Evolutionary conservation across 2,329 filamentous ascomycete genomes (phyloP).

Genomic region (Phaeoacremonium minimum): DNA sequence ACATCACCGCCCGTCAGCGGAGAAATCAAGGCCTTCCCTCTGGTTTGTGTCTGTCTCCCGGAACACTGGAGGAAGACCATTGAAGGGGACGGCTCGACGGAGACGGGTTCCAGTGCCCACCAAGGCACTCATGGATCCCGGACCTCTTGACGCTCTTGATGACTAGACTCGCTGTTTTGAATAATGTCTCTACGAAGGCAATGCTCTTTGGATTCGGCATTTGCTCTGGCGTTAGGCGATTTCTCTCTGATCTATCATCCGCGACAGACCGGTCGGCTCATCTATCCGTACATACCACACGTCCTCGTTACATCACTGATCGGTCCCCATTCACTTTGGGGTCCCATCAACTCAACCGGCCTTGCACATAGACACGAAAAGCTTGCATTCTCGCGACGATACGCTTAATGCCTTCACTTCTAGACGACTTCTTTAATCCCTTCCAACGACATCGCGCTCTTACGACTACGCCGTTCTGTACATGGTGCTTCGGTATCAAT

Average conservation of each 20-base stretch:
- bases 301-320: conserved; percentile 6
- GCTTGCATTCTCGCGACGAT: conserved; percentile 24
- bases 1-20: conserved; percentile 62
- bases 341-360: conserved; percentile 5
- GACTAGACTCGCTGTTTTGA: conserved; percentile 16
- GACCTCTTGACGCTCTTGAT: conserved; percentile 15
- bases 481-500: conserved; percentile 25
- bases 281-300: neutral
- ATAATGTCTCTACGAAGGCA: conserved; percentile 24
- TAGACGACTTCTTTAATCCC: conserved; percentile 21
- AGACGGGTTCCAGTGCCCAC: conserved; percentile 48
- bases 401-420: conserved; percentile 26
- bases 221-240: conserved; percentile 7
- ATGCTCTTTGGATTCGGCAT: conserved; percentile 16
- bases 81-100: conserved; percentile 75
- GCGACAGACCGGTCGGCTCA: conserved; percentile 1
- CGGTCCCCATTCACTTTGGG: conserved; percentile 6
- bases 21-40: conserved; percentile 95
- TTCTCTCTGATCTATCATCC: neutral
- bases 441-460: conserved; percentile 13
- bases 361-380: conserved; percentile 24
- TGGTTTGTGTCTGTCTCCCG: conserved; percentile 92
- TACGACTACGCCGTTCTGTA: conserved; percentile 19
- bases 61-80: conserved; percentile 97
- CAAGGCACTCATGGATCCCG: conserved; percentile 19